Base-by-base conservation (phyloP, 305 asterid genomes). In the Fraxinus floribunda region DNA sequence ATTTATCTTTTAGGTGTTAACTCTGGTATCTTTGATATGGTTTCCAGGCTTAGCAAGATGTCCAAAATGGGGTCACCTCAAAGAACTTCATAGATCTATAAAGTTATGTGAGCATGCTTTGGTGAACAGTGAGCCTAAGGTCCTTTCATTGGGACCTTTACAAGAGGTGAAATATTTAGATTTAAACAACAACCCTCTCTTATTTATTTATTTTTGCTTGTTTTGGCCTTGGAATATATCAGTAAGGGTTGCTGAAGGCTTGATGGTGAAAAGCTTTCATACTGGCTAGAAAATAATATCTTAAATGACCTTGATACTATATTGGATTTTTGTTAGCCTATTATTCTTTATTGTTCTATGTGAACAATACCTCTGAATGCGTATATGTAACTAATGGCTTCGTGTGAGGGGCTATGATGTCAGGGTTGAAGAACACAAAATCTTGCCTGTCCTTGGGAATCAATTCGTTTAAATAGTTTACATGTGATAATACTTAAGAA, bases 61-160 rank as follows among this genome's bases (percentile, higher is more conserved):
- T 85, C 98, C 98, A 38, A 95, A 95, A 81, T 95, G 98, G 98
- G 97, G 97, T 57, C 98, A 95, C 87, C 98, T 95, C 84, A 92
- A 89, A 89, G 97, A 93, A 79, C 98, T 93, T 87, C 98, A 95
- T 83, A 89, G 85, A 87, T 94, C 97, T 78, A 91, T 95, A 85
- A 92, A 92, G 86, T 85, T 86, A 87, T 93, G 94, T 80, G 97
- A 94, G 89, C 89, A 86, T 80, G 88, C 88, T 38, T 82, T 95
- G 91, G 92, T 95, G 82, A 89, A 88, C 78, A 94, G 90, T 77
- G 85, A 91, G 70, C 86, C 91, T 46, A 86, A 79, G 20, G 60
- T 83, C 49, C 86, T 89, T 76, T 87, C 93, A 62, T 85, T 95
- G 46, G 98, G 98, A 80, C 92, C 93, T 68, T 85, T 83, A 81